Conservation (phyloP, 345 rosid species). For the Kandelia obovata region DNA sequence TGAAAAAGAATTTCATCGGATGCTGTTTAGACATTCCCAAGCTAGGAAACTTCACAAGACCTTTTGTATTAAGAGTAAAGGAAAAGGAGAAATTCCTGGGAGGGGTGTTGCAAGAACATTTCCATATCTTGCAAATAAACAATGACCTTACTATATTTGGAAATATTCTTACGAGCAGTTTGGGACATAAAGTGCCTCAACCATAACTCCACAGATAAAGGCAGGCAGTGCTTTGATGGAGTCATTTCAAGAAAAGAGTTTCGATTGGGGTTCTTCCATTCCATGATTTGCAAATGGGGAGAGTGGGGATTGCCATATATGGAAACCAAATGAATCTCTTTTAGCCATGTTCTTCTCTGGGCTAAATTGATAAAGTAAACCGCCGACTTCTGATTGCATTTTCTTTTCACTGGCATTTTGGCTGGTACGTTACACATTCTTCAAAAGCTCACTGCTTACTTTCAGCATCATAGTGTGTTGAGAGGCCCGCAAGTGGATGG, state of each 20-base stretch:
- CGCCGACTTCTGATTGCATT: background rate
- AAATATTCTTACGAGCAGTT: background rate
- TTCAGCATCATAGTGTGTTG: background rate
- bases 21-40: conserved; percentile 25
- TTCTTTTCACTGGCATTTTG: background rate
- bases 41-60: conserved; percentile 9
- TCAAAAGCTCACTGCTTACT: background rate
- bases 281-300: conserved; percentile 10
- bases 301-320: conserved; percentile 21
- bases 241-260: conserved; percentile 36
- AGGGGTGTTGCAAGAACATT: conserved; percentile 23
- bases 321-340: conserved; percentile 17
- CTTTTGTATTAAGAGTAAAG: conserved; percentile 22
- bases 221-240: conserved; percentile 19
- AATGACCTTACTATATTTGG: background rate
- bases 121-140: conserved; percentile 18
- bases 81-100: conserved; percentile 15
- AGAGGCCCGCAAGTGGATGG: background rate
- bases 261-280: conserved; percentile 8
- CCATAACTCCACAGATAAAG: conserved; percentile 11
- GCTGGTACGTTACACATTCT: background rate
- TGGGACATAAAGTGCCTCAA: conserved; percentile 35
- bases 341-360: conserved; percentile 17
- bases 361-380: background rate
- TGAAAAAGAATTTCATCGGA: conserved; percentile 14